Evolutionary conservation across 106 monocot species (phyloP).

Genomic region (Acorus gramineus): DNA sequence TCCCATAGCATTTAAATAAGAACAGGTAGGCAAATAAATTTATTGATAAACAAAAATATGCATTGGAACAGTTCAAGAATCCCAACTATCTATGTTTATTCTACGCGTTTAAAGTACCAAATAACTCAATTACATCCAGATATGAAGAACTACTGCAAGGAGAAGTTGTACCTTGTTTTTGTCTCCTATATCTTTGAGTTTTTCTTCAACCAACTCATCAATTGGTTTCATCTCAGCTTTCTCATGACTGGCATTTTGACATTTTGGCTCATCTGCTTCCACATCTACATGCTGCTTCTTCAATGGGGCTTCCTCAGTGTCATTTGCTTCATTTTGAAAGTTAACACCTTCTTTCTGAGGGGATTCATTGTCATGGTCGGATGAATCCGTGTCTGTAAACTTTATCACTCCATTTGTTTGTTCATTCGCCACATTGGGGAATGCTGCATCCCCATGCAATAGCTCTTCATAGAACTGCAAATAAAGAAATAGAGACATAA

Average conservation of each 20-base stretch:
- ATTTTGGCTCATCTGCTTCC: conserved; percentile 1
- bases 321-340: conserved; percentile 16
- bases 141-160: too few relatives aligned
- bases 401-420: conserved; percentile 54
- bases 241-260: conserved; percentile 8
- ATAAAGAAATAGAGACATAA: conserved; percentile 3
- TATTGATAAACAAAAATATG: too few relatives aligned
- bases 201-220: conserved; percentile 86
- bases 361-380: conserved; percentile 34
- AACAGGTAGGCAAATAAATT: too few relatives aligned
- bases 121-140: too few relatives aligned
- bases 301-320: conserved; percentile 12
- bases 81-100: too few relatives aligned
- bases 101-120: too few relatives aligned
- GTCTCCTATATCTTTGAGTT: conserved; percentile 68
- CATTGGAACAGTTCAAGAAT: too few relatives aligned
- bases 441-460: conserved; percentile 19
- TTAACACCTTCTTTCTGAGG: conserved; percentile 15
- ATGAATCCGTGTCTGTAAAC: conserved; percentile 64
- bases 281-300: conserved; percentile 41
- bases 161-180: conserved; percentile 58
- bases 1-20: too few relatives aligned
- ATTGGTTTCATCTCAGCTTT: conserved; percentile 43
- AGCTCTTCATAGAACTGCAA: conserved; percentile 67
- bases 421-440: conserved; percentile 20